These are phyloP conservation scores for Zygoascus flipseniorum DNA, from an alignment of 805 yeast genomes.

Conservation along the genomic window DNA sequence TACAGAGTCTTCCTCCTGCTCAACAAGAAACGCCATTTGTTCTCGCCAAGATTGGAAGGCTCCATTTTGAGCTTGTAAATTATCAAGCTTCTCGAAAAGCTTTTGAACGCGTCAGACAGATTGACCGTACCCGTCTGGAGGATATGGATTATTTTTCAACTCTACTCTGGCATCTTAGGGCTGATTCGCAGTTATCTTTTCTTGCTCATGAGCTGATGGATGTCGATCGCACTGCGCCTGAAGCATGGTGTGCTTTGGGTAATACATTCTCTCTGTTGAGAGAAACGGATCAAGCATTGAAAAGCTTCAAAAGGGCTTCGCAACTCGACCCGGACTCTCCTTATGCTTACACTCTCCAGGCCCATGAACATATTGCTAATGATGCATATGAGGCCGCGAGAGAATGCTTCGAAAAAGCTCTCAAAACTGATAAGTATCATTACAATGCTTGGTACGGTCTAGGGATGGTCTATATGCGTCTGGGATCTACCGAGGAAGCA, in stretches of 20 bases:
- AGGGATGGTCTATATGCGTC: slow-evolving; percentile 84
- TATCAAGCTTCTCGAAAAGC: slow-evolving; percentile 65
- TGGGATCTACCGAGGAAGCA: slow-evolving; percentile 78
- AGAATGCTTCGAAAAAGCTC: slow-evolving; percentile 70
- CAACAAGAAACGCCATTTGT: slow-evolving; percentile 79
- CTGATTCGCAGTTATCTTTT: slow-evolving; percentile 68
- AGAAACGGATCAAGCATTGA: slow-evolving; percentile 84
- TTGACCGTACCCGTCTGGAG: slow-evolving; percentile 69
- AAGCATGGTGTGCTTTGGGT: slow-evolving; percentile 90
- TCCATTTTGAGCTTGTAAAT: slow-evolving; percentile 81
- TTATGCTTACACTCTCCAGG: slow-evolving; percentile 87
- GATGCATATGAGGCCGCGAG: slow-evolving; percentile 89
- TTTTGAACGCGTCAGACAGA: slow-evolving; percentile 51
- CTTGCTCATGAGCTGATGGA: slow-evolving; percentile 75
- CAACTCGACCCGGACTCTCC: slow-evolving; percentile 61
- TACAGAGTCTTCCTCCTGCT: slow-evolving; percentile 53
- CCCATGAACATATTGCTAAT: slow-evolving; percentile 80
- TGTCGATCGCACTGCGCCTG: slow-evolving; percentile 55
- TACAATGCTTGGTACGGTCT: slow-evolving; percentile 94
- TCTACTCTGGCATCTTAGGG: slow-evolving; percentile 83
- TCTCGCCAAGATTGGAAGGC: slow-evolving; percentile 64
- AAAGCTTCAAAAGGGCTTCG: slow-evolving; percentile 74
- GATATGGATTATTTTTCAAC: slow-evolving; percentile 94
- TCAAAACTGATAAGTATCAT: slow-evolving; percentile 69
- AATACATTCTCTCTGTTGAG: slow-evolving; percentile 74